These are phyloP conservation scores for Sporothrix pallida DNA, from an alignment of 2,329 filamentous ascomycete genomes.

Conservation along the genomic window DNA sequence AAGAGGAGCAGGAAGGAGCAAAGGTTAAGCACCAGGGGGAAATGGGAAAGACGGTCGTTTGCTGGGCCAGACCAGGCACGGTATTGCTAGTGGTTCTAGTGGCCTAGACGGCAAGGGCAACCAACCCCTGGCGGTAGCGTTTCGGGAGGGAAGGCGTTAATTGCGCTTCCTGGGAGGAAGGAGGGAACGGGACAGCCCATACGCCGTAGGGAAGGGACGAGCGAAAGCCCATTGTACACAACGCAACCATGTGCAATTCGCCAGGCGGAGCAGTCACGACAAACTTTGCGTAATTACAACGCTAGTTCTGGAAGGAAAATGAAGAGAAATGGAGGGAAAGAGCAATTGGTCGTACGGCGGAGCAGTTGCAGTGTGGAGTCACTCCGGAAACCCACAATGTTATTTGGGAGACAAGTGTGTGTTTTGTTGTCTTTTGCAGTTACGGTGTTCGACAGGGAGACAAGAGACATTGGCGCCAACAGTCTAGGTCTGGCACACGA, in stretches of 20 bases:
- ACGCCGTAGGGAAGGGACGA: constrained; percentile 19
- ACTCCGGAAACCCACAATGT: constrained; percentile 22
- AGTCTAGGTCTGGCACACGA: constrained; percentile 7
- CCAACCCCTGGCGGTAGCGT: constrained; percentile 30
- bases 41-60: constrained; percentile 13
- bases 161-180: constrained; percentile 16
- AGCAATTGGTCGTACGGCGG: constrained; percentile 20
- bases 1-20: constrained; percentile 15
- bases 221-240: not conserved
- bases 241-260: constrained; percentile 11
- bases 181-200: constrained; percentile 24
- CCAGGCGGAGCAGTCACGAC: constrained; percentile 10
- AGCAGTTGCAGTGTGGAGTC: constrained; percentile 16
- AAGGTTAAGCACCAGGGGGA: constrained; percentile 14
- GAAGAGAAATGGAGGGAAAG: constrained; percentile 17
- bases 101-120: constrained; percentile 8
- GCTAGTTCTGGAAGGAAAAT: constrained; percentile 22
- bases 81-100: constrained; percentile 10
- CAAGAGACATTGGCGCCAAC: not conserved
- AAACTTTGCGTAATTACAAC: constrained; percentile 25
- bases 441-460: not conserved
- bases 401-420: not conserved
- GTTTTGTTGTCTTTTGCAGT: constrained; percentile 11
- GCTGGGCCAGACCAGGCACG: constrained; percentile 18
- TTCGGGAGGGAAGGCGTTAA: constrained; percentile 22